Conservation (phyloP, 331 rosid genomes). For the Dryas integrifolia region DNA sequence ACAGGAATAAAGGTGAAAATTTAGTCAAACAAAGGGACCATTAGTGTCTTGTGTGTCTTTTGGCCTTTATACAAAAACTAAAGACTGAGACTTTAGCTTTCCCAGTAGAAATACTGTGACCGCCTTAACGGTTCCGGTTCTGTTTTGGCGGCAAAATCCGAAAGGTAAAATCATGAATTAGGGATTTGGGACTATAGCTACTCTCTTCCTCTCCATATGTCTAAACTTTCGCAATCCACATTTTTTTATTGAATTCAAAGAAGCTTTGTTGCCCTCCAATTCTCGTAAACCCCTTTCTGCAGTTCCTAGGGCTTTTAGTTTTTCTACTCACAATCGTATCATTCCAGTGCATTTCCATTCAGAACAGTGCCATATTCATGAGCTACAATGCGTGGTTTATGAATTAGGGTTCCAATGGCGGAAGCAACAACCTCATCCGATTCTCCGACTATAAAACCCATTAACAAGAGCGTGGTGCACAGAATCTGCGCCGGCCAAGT, state of each 20-base stretch:
- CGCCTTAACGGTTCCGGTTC: not conserved
- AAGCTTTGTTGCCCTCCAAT: too few relatives aligned
- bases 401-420: conserved; percentile 33
- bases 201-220: too few relatives aligned
- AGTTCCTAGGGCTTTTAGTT: not conserved
- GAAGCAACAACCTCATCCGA: conserved; percentile 38
- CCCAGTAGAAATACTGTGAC: not conserved
- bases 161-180: not conserved
- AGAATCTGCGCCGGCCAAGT: conserved; percentile 90
- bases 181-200: too few relatives aligned
- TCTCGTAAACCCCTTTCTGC: not conserved
- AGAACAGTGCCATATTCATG: not conserved
- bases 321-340: not conserved
- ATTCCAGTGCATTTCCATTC: not conserved
- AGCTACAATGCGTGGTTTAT: not conserved
- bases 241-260: too few relatives aligned
- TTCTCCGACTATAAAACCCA: conserved; percentile 58
- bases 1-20: too few relatives aligned
- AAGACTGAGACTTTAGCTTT: not conserved
- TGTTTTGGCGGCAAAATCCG: conserved; percentile 15
- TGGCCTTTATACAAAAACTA: not conserved
- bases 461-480: conserved; percentile 64
- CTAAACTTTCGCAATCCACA: too few relatives aligned
- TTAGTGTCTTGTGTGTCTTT: too few relatives aligned
- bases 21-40: too few relatives aligned